Percentiles rank a stretch among this genome's conserved stretches.
These are phyloP conservation scores for Puccinia coronata DNA, from an alignment of 1,284 basidiomycete species.

Conservation along the genomic window DNA sequence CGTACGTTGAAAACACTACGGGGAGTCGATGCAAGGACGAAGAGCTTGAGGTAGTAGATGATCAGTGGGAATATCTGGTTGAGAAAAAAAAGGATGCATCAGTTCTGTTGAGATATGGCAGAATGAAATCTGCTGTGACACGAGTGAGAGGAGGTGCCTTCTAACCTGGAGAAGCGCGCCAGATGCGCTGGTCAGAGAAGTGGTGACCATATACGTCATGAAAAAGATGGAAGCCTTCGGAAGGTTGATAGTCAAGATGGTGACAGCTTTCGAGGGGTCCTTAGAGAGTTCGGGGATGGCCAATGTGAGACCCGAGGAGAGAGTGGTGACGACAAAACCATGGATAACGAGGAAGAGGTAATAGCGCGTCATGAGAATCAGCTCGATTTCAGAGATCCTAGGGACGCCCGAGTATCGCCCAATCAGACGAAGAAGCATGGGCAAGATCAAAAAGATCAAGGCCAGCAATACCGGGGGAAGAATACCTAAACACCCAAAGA, in stretches of 20 bases:
- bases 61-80: slow-evolving; percentile 60
- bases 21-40: slow-evolving; percentile 88
- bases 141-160: neutral
- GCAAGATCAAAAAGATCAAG: slow-evolving; percentile 85
- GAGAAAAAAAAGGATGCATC: neutral
- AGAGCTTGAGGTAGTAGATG: slow-evolving; percentile 81
- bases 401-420: slow-evolving; percentile 79
- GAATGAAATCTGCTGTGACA: no score
- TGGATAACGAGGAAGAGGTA: slow-evolving; percentile 91
- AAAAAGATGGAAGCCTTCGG: slow-evolving; percentile 89
- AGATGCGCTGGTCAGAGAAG: slow-evolving; percentile 69
- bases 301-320: slow-evolving; percentile 76
- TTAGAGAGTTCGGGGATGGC: slow-evolving; percentile 68
- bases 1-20: slow-evolving; percentile 77
- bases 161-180: slow-evolving; percentile 74
- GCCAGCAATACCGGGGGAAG: slow-evolving; percentile 81
- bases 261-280: slow-evolving; percentile 68
- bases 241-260: slow-evolving; percentile 71
- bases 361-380: slow-evolving; percentile 85
- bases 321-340: slow-evolving; percentile 82
- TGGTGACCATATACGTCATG: slow-evolving; percentile 69
- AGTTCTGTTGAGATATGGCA: neutral
- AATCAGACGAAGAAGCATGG: slow-evolving; percentile 72
- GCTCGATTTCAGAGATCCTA: slow-evolving; percentile 75
- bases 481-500: slow-evolving; percentile 64